Conservation (phyloP, 345 rosid species). For the Aquilaria sinensis region DNA sequence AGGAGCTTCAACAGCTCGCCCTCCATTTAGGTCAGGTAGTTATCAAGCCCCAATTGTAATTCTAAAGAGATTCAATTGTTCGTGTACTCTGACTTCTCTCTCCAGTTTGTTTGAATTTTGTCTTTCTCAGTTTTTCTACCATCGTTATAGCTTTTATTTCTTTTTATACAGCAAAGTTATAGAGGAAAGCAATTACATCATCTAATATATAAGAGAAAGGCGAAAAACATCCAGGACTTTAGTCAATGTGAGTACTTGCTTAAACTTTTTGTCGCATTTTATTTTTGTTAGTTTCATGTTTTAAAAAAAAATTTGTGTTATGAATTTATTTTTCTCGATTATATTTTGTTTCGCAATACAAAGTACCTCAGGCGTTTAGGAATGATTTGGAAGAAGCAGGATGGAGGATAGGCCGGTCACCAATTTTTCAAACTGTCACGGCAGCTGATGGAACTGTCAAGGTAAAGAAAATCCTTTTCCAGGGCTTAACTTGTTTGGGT, state of each 20-base stretch:
- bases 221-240: constrained; percentile 69
- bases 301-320: background rate
- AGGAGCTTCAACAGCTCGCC: constrained; percentile 82
- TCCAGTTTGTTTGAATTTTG: background rate
- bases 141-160: background rate
- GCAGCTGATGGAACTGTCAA: constrained; percentile 95
- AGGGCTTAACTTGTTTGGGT: background rate
- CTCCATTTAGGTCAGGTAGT: constrained; percentile 74
- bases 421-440: constrained; percentile 54
- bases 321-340: constrained; percentile 1
- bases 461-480: constrained; percentile 26
- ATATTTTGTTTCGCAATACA: background rate
- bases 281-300: background rate
- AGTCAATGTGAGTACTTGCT: constrained; percentile 54
- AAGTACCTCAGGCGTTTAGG: constrained; percentile 86
- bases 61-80: too few species aligned
- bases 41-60: background rate
- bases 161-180: constrained; percentile 51
- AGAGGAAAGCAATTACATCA: constrained; percentile 96
- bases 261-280: background rate
- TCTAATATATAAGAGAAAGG: constrained; percentile 76
- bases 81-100: too few species aligned
- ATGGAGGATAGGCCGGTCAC: constrained; percentile 81
- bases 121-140: background rate
- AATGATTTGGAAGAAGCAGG: constrained; percentile 77